Conservation (phyloP, 331 rosid species). For the Spiraea crenata region DNA sequence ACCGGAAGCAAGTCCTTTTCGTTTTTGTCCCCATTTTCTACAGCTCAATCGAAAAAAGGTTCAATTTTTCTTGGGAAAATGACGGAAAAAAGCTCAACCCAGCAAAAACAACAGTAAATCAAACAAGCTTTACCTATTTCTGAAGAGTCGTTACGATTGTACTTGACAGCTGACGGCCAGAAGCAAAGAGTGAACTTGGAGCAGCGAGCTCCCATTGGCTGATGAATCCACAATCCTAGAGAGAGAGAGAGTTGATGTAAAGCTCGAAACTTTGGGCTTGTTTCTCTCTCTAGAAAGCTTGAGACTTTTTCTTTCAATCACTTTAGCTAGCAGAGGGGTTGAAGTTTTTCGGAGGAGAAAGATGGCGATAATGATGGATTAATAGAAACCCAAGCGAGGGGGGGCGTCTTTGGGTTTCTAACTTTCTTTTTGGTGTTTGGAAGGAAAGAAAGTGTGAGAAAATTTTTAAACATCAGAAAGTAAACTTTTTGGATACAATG, state of each 20-base stretch:
- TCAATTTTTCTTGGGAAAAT: slow-evolving; percentile 23
- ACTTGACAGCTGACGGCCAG: slow-evolving; percentile 75
- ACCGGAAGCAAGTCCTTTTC: slow-evolving; percentile 56
- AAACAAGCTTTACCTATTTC: slow-evolving; percentile 45
- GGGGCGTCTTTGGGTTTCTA: background rate
- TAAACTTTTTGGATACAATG: slow-evolving; percentile 55
- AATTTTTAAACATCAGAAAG: slow-evolving; percentile 15
- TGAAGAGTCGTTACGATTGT: slow-evolving; percentile 60
- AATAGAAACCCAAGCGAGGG: background rate
- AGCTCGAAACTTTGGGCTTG: background rate
- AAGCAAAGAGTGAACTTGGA: slow-evolving; percentile 78
- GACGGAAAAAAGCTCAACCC: slow-evolving; percentile 17
- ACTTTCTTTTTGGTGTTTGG: slow-evolving; percentile 30
- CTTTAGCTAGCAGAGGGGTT: slow-evolving; percentile 16
- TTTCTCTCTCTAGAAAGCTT: slow-evolving; percentile 22
- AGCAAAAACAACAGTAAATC: background rate
- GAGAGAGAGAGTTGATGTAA: slow-evolving; percentile 8
- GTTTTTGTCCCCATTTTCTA: slow-evolving; percentile 58
- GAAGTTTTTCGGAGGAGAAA: slow-evolving; percentile 9
- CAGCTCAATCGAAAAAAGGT: slow-evolving; percentile 10
- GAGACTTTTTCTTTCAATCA: slow-evolving; percentile 15
- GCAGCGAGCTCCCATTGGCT: slow-evolving; percentile 94
- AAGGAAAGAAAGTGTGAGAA: slow-evolving; percentile 43
- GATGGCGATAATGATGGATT: slow-evolving; percentile 5
- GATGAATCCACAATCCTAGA: slow-evolving; percentile 17